Percentiles rank a stretch among this genome's conserved stretches.
phyloP scores from a whole-genome alignment of 1,139 yeast species.

The Trichomonascaceae sp. region DNA sequence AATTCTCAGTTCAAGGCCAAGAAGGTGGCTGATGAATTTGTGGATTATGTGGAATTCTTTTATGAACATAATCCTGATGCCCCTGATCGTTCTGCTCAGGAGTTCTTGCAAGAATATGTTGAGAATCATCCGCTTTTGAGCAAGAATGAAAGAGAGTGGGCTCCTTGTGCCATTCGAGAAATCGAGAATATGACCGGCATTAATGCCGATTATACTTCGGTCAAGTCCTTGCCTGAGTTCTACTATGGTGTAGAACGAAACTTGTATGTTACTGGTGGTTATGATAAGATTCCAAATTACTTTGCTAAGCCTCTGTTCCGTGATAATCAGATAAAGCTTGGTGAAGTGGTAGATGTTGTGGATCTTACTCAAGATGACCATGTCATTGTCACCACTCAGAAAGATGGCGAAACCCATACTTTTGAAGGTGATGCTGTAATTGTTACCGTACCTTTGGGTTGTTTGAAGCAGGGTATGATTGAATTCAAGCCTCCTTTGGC shows the following conservation, averaged over 20 bases:
- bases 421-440: conserved; percentile 38
- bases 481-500: conserved; percentile 57
- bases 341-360: conserved; percentile 44
- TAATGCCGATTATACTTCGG: conserved; percentile 55
- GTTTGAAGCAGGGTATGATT: conserved; percentile 39
- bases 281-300: conserved; percentile 45
- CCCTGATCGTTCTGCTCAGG: conserved; percentile 47
- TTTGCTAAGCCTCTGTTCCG: conserved; percentile 38
- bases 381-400: conserved; percentile 12
- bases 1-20: conserved; percentile 34
- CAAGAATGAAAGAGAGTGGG: conserved; percentile 44
- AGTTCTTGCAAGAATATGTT: conserved; percentile 46
- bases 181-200: conserved; percentile 75
- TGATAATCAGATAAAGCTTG: conserved; percentile 33
- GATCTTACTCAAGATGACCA: conserved; percentile 19
- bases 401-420: conserved; percentile 12
- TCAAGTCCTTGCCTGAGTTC: conserved; percentile 46
- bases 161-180: conserved; percentile 48
- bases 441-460: conserved; percentile 72
- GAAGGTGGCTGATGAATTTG: conserved; percentile 52
- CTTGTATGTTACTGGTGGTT: conserved; percentile 55
- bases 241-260: conserved; percentile 72
- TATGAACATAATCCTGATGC: conserved; percentile 45
- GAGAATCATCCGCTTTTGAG: conserved; percentile 42
- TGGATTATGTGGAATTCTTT: conserved; percentile 52